phyloP scores from a whole-genome alignment of 2,329 filamentous ascomycete genomes.

The Neonectria hederae region DNA sequence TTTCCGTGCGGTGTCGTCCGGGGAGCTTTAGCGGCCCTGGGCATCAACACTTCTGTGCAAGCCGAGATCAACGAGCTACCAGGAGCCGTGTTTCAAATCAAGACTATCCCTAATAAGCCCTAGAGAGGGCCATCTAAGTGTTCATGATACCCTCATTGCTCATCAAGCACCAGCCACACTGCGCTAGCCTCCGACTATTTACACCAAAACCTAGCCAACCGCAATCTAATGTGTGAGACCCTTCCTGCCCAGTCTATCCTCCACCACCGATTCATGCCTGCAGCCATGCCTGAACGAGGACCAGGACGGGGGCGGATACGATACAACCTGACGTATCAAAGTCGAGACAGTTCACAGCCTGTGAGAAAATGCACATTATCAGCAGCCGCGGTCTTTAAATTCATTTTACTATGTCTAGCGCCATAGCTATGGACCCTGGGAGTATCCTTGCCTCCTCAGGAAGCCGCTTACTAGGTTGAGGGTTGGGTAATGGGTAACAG shows the following conservation, averaged over 20 bases:
- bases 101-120: slow-evolving; percentile 75
- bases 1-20: slow-evolving; percentile 94
- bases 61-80: slow-evolving; percentile 90
- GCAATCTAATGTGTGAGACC: slow-evolving; percentile 28
- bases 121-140: slow-evolving; percentile 28
- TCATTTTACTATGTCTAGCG: slow-evolving; percentile 50
- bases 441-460: slow-evolving; percentile 41
- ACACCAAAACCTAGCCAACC: slow-evolving; percentile 33
- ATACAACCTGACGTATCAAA: slow-evolving; percentile 33
- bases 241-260: not conserved
- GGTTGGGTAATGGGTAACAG: slow-evolving; percentile 33
- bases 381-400: slow-evolving; percentile 47
- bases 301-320: slow-evolving; percentile 17
- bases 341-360: slow-evolving; percentile 49
- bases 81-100: slow-evolving; percentile 93
- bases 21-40: slow-evolving; percentile 90
- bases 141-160: slow-evolving; percentile 38
- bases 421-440: slow-evolving; percentile 47
- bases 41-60: slow-evolving; percentile 89
- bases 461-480: slow-evolving; percentile 41
- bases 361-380: slow-evolving; percentile 47
- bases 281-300: slow-evolving; percentile 29
- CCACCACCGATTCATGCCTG: slow-evolving; percentile 32
- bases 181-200: slow-evolving; percentile 29
- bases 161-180: slow-evolving; percentile 27